Conservation (phyloP, 129 eudicot species). For the Flaveria ramosissima region DNA sequence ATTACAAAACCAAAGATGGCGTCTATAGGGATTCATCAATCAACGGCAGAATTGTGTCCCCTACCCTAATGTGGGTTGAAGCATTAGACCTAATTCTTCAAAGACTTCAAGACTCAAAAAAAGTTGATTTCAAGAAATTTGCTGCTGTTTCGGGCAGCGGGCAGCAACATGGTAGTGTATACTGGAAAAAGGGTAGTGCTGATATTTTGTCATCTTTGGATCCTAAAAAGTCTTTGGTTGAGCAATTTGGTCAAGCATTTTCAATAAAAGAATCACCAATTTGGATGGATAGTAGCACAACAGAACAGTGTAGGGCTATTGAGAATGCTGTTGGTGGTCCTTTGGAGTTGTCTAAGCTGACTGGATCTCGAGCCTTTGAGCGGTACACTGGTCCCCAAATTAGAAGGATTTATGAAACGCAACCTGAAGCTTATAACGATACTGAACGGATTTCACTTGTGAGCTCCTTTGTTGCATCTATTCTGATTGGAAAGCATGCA, state of each 20-base stretch:
- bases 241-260: slow-evolving; percentile 70
- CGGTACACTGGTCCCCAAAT: slow-evolving; percentile 93
- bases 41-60: slow-evolving; percentile 78
- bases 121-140: slow-evolving; percentile 64
- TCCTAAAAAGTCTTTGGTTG: slow-evolving; percentile 54
- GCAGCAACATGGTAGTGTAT: slow-evolving; percentile 98
- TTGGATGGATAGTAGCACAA: slow-evolving; percentile 95
- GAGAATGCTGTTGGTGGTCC: slow-evolving; percentile 92
- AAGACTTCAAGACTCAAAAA: slow-evolving; percentile 53
- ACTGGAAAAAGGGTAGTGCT: slow-evolving; percentile 76
- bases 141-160: slow-evolving; percentile 90
- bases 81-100: slow-evolving; percentile 77
- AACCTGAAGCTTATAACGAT: slow-evolving; percentile 57
- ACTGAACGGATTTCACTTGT: slow-evolving; percentile 85
- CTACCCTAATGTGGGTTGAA: slow-evolving; percentile 96
- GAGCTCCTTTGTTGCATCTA: slow-evolving; percentile 84
- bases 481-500: slow-evolving; percentile 73
- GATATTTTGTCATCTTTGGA: slow-evolving; percentile 60
- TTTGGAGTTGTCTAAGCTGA: slow-evolving; percentile 68
- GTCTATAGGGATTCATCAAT: slow-evolving; percentile 68
- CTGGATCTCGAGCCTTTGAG: slow-evolving; percentile 87
- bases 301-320: slow-evolving; percentile 74
- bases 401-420: slow-evolving; percentile 64
- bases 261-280: slow-evolving; percentile 79
- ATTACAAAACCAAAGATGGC: slow-evolving; percentile 94